Evolutionary conservation across 148 eudicot genomes (phyloP).

Genomic region (Amaranthus cruentus): DNA sequence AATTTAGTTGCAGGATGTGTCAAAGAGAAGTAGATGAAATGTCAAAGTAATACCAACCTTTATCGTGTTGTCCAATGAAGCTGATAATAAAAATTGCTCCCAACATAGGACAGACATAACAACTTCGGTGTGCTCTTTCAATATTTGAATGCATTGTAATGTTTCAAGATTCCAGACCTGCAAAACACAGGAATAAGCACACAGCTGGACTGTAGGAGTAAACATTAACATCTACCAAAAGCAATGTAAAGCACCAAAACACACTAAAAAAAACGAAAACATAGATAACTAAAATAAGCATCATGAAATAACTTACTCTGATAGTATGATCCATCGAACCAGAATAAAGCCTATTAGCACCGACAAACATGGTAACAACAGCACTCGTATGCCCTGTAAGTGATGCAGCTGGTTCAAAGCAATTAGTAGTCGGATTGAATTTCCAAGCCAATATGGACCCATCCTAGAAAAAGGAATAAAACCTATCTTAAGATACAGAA

Average conservation of each 20-base stretch:
- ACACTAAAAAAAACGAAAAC: neutral
- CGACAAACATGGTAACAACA: conserved; percentile 82
- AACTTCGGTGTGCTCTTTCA: conserved; percentile 69
- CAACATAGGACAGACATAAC: conserved; percentile 98
- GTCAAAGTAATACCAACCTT: conserved; percentile 40
- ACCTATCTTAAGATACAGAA: conserved; percentile 4
- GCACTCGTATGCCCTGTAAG: conserved; percentile 71
- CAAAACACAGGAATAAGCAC: conserved; percentile 16
- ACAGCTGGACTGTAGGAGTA: neutral
- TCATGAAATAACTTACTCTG: conserved; percentile 42
- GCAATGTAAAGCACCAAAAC: neutral
- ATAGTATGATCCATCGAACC: conserved; percentile 90
- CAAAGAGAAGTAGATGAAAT: neutral
- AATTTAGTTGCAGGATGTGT: neutral
- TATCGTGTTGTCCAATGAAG: conserved; percentile 82
- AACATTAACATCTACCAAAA: neutral
- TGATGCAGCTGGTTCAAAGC: conserved; percentile 91
- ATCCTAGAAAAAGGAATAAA: conserved; percentile 41
- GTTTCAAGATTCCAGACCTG: conserved; percentile 98
- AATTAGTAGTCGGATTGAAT: conserved; percentile 60
- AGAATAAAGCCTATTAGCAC: conserved; percentile 88
- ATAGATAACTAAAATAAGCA: neutral
- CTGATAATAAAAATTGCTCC: conserved; percentile 89
- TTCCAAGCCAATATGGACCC: conserved; percentile 91
- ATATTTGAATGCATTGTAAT: conserved; percentile 78